Percentiles rank a stretch among this genome's conserved stretches.
These are phyloP conservation scores for Thalassiosira hispida DNA, from an alignment of 352 stramenopile genomes.

Conservation along the genomic window DNA sequence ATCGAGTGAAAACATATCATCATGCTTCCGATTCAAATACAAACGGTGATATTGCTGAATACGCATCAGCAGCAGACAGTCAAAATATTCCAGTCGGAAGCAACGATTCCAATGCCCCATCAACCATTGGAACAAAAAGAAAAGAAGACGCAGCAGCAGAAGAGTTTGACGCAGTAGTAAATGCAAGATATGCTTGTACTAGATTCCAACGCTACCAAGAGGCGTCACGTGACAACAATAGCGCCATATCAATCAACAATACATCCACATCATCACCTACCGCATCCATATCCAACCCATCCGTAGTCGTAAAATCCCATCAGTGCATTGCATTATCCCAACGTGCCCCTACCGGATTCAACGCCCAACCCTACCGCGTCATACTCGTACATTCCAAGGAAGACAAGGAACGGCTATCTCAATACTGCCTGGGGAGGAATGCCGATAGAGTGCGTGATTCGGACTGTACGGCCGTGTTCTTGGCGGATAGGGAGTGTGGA, in stretches of 20 bases:
- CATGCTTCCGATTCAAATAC: neutral
- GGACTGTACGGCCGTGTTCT: slow-evolving; percentile 78
- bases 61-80: neutral
- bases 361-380: slow-evolving; percentile 83
- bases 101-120: neutral
- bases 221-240: neutral
- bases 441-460: slow-evolving; percentile 75
- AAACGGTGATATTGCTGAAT: neutral
- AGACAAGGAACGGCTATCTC: slow-evolving; percentile 57
- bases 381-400: slow-evolving; percentile 66
- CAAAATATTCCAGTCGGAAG: neutral
- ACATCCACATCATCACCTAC: slow-evolving; percentile 4
- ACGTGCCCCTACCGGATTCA: slow-evolving; percentile 81
- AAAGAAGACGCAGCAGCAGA: neutral
- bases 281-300: slow-evolving; percentile 53
- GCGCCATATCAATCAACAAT: slow-evolving; percentile 6
- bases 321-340: slow-evolving; percentile 58
- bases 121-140: neutral
- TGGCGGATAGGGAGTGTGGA: slow-evolving; percentile 68
- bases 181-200: slow-evolving; percentile 71
- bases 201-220: slow-evolving; percentile 67
- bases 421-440: slow-evolving; percentile 73
- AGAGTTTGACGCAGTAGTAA: slow-evolving; percentile 56
- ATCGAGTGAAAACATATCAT: neutral
- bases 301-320: slow-evolving; percentile 41